These are phyloP conservation scores for Oryza rufipogon DNA, from an alignment of 176 grass and related monocot genomes.

Conservation along the genomic window DNA sequence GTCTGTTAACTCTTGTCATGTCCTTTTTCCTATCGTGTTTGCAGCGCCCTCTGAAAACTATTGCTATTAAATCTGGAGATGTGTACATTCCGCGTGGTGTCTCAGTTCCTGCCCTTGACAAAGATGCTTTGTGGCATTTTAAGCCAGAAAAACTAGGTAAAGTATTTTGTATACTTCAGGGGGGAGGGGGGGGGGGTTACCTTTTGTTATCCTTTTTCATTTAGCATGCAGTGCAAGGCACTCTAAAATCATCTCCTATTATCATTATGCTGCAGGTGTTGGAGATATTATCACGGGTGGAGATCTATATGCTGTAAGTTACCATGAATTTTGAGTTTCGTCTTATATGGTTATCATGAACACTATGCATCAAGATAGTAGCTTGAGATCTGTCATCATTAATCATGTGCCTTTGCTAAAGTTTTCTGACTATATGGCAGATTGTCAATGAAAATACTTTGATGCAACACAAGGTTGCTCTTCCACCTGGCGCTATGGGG, in stretches of 20 bases:
- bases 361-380: not conserved
- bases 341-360: not conserved
- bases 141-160: constrained; percentile 67
- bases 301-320: constrained; percentile 77
- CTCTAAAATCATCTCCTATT: constrained; percentile 36
- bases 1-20: not conserved
- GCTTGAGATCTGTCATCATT: not conserved
- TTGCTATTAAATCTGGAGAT: constrained; percentile 86
- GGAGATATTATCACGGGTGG: constrained; percentile 69
- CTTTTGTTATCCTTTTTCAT: constrained; percentile 11
- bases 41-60: constrained; percentile 84
- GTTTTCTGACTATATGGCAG: constrained; percentile 45
- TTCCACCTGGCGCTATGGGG: constrained; percentile 91
- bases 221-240: not conserved
- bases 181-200: no score
- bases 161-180: constrained; percentile 11
- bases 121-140: constrained; percentile 84
- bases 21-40: constrained; percentile 18
- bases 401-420: constrained; percentile 13
- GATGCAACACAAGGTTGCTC: constrained; percentile 75
- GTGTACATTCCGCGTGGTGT: constrained; percentile 97
- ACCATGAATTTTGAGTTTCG: constrained; percentile 5
- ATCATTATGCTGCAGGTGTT: constrained; percentile 52
- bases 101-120: constrained; percentile 89
- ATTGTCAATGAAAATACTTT: constrained; percentile 74